Evolutionary conservation across 176 grass and related monocot genomes (phyloP).

Genomic region (Puya raimondii): DNA sequence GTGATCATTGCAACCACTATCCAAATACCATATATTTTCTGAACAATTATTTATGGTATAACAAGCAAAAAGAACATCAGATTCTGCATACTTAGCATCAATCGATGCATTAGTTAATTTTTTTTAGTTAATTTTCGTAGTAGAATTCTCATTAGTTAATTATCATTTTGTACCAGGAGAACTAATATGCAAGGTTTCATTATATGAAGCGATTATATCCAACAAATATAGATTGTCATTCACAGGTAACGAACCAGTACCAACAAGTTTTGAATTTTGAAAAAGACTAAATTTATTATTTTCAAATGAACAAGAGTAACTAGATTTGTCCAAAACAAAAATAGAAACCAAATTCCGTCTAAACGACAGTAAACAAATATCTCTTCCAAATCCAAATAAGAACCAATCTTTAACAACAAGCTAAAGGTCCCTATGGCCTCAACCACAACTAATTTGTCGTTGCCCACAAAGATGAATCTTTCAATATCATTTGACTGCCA

Average conservation of each 20-base stretch:
- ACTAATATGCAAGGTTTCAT: not conserved
- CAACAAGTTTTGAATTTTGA: not conserved
- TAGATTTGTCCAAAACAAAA: constrained; percentile 13
- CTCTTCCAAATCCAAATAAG: constrained; percentile 14
- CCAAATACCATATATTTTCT: not conserved
- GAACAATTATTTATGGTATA: not conserved
- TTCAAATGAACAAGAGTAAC: constrained; percentile 15
- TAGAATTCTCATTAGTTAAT: not conserved
- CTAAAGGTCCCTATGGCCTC: not conserved
- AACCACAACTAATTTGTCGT: not conserved
- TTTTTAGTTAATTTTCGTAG: too few species aligned
- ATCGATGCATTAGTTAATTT: too few species aligned
- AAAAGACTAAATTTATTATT: not conserved
- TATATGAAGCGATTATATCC: not conserved
- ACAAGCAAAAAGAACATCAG: not conserved
- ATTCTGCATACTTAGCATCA: not conserved
- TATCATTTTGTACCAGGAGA: not conserved
- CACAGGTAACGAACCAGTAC: not conserved
- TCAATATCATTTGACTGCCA: constrained; percentile 3
- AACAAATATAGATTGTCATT: constrained; percentile 2
- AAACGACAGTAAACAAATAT: constrained; percentile 13
- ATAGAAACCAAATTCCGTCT: constrained; percentile 7
- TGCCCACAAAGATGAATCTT: constrained; percentile 13
- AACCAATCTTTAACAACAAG: constrained; percentile 1
- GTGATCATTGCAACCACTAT: not conserved